Evolutionary conservation across 176 grass and related monocot genomes (phyloP).

Genomic region (Cocos nucifera): DNA sequence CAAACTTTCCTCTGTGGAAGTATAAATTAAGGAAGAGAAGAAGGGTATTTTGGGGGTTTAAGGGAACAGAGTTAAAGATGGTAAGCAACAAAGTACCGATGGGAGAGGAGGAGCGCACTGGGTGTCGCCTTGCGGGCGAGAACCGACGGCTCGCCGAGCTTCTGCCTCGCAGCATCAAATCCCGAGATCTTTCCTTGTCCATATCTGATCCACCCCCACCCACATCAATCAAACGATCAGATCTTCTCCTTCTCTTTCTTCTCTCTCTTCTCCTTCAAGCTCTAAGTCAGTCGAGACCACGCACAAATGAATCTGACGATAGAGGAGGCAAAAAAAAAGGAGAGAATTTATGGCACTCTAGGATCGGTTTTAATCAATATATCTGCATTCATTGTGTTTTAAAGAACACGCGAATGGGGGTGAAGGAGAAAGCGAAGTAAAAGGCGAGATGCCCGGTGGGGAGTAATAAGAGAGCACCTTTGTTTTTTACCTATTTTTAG

Average conservation of each 20-base stretch:
- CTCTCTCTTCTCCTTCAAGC: neutral
- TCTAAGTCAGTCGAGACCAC: too few species aligned
- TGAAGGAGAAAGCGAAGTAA: neutral
- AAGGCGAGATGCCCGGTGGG: neutral
- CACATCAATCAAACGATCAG: neutral
- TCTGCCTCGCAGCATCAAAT: slow-evolving; percentile 17
- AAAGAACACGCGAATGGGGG: neutral
- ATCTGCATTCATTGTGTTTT: neutral
- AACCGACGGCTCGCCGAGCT: slow-evolving; percentile 5
- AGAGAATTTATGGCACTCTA: neutral
- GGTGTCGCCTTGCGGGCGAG: slow-evolving; percentile 13
- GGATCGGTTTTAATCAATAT: neutral
- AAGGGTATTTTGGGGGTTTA: neutral
- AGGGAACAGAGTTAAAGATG: neutral
- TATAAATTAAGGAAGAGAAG: neutral
- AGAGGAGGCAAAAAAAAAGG: neutral
- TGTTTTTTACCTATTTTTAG: neutral
- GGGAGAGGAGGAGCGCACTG: neutral
- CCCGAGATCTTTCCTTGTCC: slow-evolving; percentile 14
- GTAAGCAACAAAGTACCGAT: neutral
- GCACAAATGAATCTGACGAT: neutral
- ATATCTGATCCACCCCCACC: slow-evolving; percentile 6
- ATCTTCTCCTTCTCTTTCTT: neutral
- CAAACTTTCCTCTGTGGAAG: neutral
- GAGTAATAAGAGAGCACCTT: neutral